Evolutionary conservation across 2,329 filamentous ascomycete genomes (phyloP), one percentile per base, ranked within the genome.

Genomic region (Cercospora beticola): DNA sequence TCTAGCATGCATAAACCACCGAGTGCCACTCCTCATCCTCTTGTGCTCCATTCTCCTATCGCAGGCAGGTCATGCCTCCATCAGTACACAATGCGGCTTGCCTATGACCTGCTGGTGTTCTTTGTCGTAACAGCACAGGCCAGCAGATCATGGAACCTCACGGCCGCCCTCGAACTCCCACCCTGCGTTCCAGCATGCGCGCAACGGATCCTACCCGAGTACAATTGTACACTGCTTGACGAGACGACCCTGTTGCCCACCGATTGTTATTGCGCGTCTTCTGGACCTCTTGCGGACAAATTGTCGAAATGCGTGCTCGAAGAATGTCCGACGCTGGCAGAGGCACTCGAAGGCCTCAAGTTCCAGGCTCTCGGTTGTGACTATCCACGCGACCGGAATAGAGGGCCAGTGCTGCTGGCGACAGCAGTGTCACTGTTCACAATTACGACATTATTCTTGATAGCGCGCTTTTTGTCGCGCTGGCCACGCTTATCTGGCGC

Each of bases 401-500:
- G 31, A 30, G 58, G 43, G 8, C 16, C 57, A 1, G 33, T 23
- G 5, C 30, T 66, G 4, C 14, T 61, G 10, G 60, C 21, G n/a
- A 62, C 58, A 3, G 14, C 64, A 12, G 33, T 52, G 16, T 46
- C 56, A 0, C 61, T 69, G 30, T 69, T 66, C 59, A 46, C 58
- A 31, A 33, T 64, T 23, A 61, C 67, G 1, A 66, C 64, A 3
- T 5, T 69, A 2, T 69, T 64, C 23, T 52, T 65, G 23, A 14
- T 64, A 1, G 54, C 64, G n/a, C 58, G 67, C 12, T 54, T 69
- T 12, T n/a, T 69, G 36, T 66, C 67, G 21, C 64, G 67, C 2
- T 59, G 58, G 60, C 58, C 28, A 36, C 33, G 64, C 26, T 43
- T 64, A 6, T 36, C 46, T 18, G 67, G 67, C n/a, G 64, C 52